Evolutionary conservation across 2,329 filamentous ascomycete genomes (phyloP).

Genomic region (Cordyceps javanica): DNA sequence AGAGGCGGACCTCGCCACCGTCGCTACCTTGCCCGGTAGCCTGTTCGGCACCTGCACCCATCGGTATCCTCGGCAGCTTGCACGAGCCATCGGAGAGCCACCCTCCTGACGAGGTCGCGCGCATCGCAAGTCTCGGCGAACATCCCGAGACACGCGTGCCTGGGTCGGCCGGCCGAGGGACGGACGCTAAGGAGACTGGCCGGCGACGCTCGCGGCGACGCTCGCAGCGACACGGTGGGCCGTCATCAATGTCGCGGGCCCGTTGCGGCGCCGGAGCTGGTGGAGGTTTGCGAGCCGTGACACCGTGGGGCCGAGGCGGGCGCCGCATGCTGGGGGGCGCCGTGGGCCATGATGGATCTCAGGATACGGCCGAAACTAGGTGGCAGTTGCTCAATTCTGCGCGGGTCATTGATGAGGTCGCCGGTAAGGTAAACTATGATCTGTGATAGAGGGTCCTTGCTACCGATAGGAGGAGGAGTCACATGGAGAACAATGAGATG

Average conservation of each 20-base stretch:
- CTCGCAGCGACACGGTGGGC: too few species aligned
- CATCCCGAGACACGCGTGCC: conserved; percentile 40
- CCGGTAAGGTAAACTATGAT: too few species aligned
- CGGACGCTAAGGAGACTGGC: conserved; percentile 6
- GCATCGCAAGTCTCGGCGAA: conserved; percentile 37
- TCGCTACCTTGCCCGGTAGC: conserved; percentile 29
- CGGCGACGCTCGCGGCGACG: conserved; percentile 6
- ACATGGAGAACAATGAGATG: too few species aligned
- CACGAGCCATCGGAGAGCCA: conserved; percentile 37
- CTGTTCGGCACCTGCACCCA: conserved; percentile 35
- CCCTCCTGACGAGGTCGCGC: conserved; percentile 43
- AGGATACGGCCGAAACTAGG: neutral
- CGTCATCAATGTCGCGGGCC: conserved; percentile 45
- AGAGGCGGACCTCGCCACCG: conserved; percentile 36
- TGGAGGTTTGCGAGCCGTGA: conserved; percentile 50
- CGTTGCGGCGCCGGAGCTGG: conserved; percentile 43
- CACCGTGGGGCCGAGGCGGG: too few species aligned
- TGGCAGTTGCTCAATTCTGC: too few species aligned
- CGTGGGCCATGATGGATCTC: neutral
- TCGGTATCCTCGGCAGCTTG: conserved; percentile 38
- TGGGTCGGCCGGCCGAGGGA: conserved; percentile 26
- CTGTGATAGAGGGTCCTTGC: too few species aligned
- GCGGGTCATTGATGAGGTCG: too few species aligned
- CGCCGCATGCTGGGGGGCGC: too few species aligned
- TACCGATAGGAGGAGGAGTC: too few species aligned